phyloP scores from a whole-genome alignment of 2,329 filamentous ascomycete genomes.

The Fusarium buxicola region DNA sequence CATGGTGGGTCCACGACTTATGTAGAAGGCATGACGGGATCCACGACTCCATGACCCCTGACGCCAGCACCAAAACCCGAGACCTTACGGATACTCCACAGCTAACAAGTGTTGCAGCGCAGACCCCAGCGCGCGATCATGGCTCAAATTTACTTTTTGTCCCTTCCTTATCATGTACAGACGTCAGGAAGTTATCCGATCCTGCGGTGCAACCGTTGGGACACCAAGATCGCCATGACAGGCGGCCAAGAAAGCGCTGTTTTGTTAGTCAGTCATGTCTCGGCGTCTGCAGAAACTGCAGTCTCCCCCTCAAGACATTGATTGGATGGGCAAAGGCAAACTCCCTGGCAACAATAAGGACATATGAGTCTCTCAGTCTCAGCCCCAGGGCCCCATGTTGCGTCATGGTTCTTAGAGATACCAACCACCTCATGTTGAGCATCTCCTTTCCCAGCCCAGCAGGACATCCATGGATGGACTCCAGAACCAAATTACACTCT shows the following conservation, averaged over 20 bases:
- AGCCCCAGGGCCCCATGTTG: background rate
- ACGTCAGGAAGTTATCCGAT: background rate
- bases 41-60: conserved; percentile 36
- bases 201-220: conserved; percentile 22
- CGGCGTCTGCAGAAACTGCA: background rate
- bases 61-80: conserved; percentile 30
- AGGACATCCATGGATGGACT: background rate
- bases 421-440: conserved; percentile 16
- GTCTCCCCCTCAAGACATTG: too few species aligned
- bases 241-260: conserved; percentile 5
- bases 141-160: conserved; percentile 37
- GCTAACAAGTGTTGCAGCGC: conserved; percentile 16
- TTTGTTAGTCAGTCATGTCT: background rate
- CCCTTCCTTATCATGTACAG: conserved; percentile 15
- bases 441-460: conserved; percentile 9
- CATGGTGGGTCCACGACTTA: conserved; percentile 1
- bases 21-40: conserved; percentile 18
- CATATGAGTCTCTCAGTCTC: background rate
- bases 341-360: conserved; percentile 2
- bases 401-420: conserved; percentile 8
- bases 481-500: conserved; percentile 5
- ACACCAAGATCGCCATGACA: conserved; percentile 4
- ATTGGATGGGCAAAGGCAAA: background rate
- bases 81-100: conserved; percentile 32
- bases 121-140: conserved; percentile 28